Base-by-base conservation (phyloP, 2,329 filamentous ascomycete genomes). In the Colletotrichum lupini region DNA sequence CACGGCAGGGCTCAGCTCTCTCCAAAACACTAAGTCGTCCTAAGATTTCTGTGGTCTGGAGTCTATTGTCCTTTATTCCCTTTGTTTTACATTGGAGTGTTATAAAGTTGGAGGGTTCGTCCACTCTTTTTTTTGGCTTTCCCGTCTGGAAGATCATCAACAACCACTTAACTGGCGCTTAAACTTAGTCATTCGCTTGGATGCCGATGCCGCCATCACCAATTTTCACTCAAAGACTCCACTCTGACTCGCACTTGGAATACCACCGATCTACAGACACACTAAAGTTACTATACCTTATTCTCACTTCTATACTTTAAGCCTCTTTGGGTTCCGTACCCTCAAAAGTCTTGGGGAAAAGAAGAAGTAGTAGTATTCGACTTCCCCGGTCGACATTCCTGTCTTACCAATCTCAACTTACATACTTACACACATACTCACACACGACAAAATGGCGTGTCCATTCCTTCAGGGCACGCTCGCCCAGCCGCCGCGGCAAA, bases 391-490 rank as follows among this genome's bases (percentile, higher is more conserved):
- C 49, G 57, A 35, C 57, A 42, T 71, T 46, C 19, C 28, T 26
- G 42, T 49, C 19, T 49, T 11, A 49, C 37, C 58, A 32, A 16
- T 19, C 35, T 12, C 22, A 30, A 52, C 12, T n/a, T 32, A 55
- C 19, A 70, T 35, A 35, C 32, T 35, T 35, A 35, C 19, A 30
- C 30, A 37, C 28, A 60, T 14, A 56, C 42, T 46, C 14, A 37
- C 22, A 69, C 26, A 53, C 24, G 4, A 42, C 53, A 30, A 49
- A 22, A 73, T 73, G 70, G 70, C 70, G 11, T 73, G 70, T 32
- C 70, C 70, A n/a, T 73, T 73, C 24, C 70, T 73, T 14, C 70
- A 73, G 24, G 60, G 60, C 67, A 66, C 67, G 12, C 55, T 70
- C 32, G 60, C 70, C 42, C 67, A 70, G 70, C 67, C 67, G 28